phyloP scores from a whole-genome alignment of 306 rosid species.

The Quercus agrifolia region DNA sequence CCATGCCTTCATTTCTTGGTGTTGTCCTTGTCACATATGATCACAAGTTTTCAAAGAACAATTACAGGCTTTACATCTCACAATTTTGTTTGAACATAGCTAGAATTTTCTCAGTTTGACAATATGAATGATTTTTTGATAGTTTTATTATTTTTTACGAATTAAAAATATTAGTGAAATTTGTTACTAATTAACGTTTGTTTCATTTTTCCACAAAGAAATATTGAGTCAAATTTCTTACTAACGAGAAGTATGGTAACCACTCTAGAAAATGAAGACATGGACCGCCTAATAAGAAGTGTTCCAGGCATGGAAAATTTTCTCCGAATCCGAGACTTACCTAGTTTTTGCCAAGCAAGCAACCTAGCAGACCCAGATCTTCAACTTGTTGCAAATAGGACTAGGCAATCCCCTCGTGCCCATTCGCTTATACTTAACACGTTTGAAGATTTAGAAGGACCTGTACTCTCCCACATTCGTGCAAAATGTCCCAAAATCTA shows the following conservation, averaged over 20 bases:
- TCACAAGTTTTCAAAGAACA: too few species aligned
- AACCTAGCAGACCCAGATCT: background rate
- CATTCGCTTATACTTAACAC: slow-evolving; percentile 49
- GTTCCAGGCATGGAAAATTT: slow-evolving; percentile 35
- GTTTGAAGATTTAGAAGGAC: slow-evolving; percentile 55
- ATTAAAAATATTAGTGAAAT: too few species aligned
- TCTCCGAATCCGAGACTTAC: slow-evolving; percentile 40
- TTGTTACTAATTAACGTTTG: too few species aligned
- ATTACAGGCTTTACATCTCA: too few species aligned
- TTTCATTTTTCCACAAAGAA: too few species aligned
- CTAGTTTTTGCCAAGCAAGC: slow-evolving; percentile 3
- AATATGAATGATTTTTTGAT: too few species aligned
- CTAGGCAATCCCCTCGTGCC: slow-evolving; percentile 19
- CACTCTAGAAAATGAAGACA: slow-evolving; percentile 40
- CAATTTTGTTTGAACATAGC: too few species aligned
- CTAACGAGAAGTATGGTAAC: background rate
- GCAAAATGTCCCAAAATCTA: slow-evolving; percentile 22
- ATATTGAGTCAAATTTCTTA: background rate
- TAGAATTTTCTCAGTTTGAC: too few species aligned
- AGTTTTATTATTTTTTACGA: too few species aligned
- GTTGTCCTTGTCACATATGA: too few species aligned
- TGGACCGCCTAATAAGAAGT: slow-evolving; percentile 37
- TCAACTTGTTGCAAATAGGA: background rate
- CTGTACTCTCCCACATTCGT: slow-evolving; percentile 25
- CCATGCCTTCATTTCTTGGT: too few species aligned